Percentiles rank a stretch among this genome's conserved stretches.
Evolutionary conservation across 352 stramenopile species (phyloP).

Genomic region (Pythium aphanidermatum): DNA sequence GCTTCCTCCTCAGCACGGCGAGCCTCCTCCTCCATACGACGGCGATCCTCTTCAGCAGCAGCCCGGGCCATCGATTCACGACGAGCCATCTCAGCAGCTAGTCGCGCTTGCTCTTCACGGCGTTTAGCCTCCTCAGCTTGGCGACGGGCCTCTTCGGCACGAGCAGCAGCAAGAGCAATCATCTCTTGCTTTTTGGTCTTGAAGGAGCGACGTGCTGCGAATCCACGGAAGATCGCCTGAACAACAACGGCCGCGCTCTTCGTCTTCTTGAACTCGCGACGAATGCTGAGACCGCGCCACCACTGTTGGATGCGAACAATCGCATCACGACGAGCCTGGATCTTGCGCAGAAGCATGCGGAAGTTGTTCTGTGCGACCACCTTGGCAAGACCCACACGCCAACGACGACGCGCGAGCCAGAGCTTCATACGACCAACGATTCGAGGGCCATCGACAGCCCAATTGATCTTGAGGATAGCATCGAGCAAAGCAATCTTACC

Average conservation of each 20-base stretch:
- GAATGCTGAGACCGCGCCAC: slow-evolving; percentile 71
- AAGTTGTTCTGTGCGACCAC: slow-evolving; percentile 56
- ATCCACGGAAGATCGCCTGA: slow-evolving; percentile 76
- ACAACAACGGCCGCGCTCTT: slow-evolving; percentile 63
- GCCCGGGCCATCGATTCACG: slow-evolving; percentile 50
- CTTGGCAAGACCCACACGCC: slow-evolving; percentile 64
- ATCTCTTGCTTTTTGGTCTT: slow-evolving; percentile 86
- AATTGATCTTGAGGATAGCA: slow-evolving; percentile 73
- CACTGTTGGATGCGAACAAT: slow-evolving; percentile 76
- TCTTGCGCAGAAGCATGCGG: slow-evolving; percentile 41
- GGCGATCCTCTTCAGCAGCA: slow-evolving; percentile 49
- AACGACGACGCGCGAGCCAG: slow-evolving; percentile 64
- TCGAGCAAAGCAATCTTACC: slow-evolving; percentile 74
- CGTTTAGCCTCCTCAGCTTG: slow-evolving; percentile 82
- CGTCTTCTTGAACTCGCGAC: slow-evolving; percentile 80
- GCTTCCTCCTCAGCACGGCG: slow-evolving; percentile 54
- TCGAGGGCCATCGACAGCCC: slow-evolving; percentile 43
- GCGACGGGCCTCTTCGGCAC: slow-evolving; percentile 61
- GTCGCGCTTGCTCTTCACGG: slow-evolving; percentile 61
- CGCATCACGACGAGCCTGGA: slow-evolving; percentile 54
- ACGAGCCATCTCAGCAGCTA: slow-evolving; percentile 46
- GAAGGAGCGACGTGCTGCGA: slow-evolving; percentile 61
- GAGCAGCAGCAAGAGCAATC: slow-evolving; percentile 66
- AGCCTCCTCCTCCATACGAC: slow-evolving; percentile 69
- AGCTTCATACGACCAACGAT: slow-evolving; percentile 64